phyloP scores from a whole-genome alignment of 148 eudicot species.

The Rhododendron ovatum region DNA sequence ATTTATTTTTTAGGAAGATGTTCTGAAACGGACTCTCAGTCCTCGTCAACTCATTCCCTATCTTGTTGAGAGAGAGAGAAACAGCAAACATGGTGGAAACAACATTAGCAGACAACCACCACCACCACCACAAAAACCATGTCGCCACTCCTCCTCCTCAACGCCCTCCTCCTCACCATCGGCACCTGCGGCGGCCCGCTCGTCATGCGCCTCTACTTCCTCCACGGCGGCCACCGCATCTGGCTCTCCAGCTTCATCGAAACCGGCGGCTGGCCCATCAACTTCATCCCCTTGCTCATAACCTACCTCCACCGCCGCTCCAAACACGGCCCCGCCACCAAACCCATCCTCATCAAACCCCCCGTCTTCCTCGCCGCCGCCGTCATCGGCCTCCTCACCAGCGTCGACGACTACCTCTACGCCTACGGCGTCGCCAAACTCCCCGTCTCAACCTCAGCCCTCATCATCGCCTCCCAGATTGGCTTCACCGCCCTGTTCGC shows the following conservation, averaged over 20 bases:
- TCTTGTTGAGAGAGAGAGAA: too few relatives aligned
- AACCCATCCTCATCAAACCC: slow-evolving; percentile 21
- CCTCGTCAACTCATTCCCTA: too few relatives aligned
- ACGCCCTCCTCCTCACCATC: slow-evolving; percentile 17
- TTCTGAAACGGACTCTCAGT: too few relatives aligned
- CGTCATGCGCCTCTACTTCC: slow-evolving; percentile 19
- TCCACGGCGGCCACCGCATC: slow-evolving; percentile 61
- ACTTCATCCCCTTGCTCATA: slow-evolving; percentile 30
- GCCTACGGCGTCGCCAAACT: slow-evolving; percentile 55
- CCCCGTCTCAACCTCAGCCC: slow-evolving; percentile 62
- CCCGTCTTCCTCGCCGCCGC: slow-evolving; percentile 20
- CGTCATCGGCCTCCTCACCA: slow-evolving; percentile 41
- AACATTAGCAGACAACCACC: too few relatives aligned
- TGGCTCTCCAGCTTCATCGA: slow-evolving; percentile 54
- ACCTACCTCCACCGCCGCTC: slow-evolving; percentile 34
- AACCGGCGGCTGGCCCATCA: slow-evolving; percentile 66
- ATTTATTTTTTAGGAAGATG: too few relatives aligned
- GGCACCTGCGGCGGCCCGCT: slow-evolving; percentile 63
- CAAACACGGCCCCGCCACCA: slow-evolving; percentile 14
- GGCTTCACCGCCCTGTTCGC: background rate
- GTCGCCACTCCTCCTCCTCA: slow-evolving; percentile 10
- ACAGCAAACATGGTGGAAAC: too few relatives aligned
- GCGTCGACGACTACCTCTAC: slow-evolving; percentile 48
- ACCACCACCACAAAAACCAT: slow-evolving; percentile 12
- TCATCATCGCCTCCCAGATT: slow-evolving; percentile 13